These are phyloP conservation scores for Teratosphaeria nubilosa DNA, from an alignment of 2,329 filamentous ascomycete species.

Conservation along the genomic window DNA sequence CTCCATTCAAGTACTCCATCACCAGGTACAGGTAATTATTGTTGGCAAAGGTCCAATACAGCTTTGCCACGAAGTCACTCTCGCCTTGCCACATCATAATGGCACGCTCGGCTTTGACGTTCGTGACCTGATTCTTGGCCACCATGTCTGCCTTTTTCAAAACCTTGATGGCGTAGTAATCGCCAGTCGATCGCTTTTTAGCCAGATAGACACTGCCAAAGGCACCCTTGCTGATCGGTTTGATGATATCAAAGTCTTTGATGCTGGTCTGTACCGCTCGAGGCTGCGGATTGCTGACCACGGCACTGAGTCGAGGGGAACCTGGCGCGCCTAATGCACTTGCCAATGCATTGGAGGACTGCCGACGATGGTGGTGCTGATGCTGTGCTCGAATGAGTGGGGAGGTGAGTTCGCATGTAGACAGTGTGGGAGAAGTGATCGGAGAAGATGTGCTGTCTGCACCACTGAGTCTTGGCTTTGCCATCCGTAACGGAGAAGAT, in stretches of 20 bases:
- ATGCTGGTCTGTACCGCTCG: constrained; percentile 89
- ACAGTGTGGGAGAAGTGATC: constrained; percentile 78
- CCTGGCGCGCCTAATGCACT: constrained; percentile 53
- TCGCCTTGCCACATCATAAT: constrained; percentile 99
- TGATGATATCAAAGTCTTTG: constrained; percentile 99
- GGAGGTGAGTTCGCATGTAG: constrained; percentile 70
- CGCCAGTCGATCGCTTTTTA: constrained; percentile 96
- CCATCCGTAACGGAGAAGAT: constrained; percentile 67
- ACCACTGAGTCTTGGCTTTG: constrained; percentile 61
- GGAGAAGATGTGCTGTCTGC: constrained; percentile 67
- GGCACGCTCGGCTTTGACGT: constrained; percentile 94
- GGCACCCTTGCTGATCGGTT: constrained; percentile 96
- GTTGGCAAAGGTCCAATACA: constrained; percentile 99
- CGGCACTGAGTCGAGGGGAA: constrained; percentile 71
- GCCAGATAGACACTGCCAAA: constrained; percentile 97
- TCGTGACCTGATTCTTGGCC: constrained; percentile 97
- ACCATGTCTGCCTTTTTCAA: constrained; percentile 99
- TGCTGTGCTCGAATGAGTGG: constrained; percentile 49
- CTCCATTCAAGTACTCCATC: constrained; percentile 98
- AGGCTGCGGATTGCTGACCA: constrained; percentile 69
- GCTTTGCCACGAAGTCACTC: constrained; percentile 96
- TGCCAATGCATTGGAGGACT: constrained; percentile 83
- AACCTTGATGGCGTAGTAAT: constrained; percentile 98
- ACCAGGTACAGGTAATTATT: constrained; percentile 98
- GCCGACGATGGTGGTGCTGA: constrained; percentile 57